Base-by-base conservation (phyloP, 495 filamentous ascomycete species). In the Neurospora sp. region DNA sequence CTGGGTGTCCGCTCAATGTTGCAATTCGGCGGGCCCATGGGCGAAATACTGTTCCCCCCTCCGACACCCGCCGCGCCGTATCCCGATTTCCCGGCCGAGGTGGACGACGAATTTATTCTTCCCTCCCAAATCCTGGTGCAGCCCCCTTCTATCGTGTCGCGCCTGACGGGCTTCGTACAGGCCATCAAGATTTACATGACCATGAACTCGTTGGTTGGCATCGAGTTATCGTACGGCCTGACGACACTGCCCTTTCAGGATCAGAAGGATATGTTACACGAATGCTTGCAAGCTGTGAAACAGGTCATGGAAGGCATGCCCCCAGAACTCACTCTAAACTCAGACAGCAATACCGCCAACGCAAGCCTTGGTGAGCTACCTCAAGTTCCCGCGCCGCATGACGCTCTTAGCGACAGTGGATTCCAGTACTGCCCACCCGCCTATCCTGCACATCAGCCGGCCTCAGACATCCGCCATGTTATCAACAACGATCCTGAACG, bases 61-160 rank as follows among this genome's bases (percentile, higher is more conserved):
- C 87, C 89, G 35, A 96, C 93, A 0, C 86, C 89, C 5, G 88
- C 84, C 22, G 88, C 93, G 38, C 91, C 89, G 5, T 94, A 94
- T 78, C 93, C 94, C 1, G 92, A 92, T n/a, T 81, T 93, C 2
- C 94, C 94, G 0, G 77, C 88, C 5, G 93, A 94, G 74, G 83
- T 94, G 3, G 94, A 97, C 76, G 93, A 97, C 76, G 88, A 90
- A 40, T 94, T 86, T 73, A 89, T 97, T 68, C 89, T 87, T 70
- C 74, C 88, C 0, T 85, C 86, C 3, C 87, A 91, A 72, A 84
- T 91, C 68, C 83, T 88, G 39, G 82, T 82, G 3, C 93, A 94
- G 75, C 91, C 92, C 3, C 77, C 86, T 12, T 87, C 84, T 8
- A 81, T 85, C 14, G 80, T 92, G 1, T 91, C 93, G 0, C 82